phyloP scores from a whole-genome alignment of 2,329 filamentous ascomycete genomes.

The Incumbomyces lentus region DNA sequence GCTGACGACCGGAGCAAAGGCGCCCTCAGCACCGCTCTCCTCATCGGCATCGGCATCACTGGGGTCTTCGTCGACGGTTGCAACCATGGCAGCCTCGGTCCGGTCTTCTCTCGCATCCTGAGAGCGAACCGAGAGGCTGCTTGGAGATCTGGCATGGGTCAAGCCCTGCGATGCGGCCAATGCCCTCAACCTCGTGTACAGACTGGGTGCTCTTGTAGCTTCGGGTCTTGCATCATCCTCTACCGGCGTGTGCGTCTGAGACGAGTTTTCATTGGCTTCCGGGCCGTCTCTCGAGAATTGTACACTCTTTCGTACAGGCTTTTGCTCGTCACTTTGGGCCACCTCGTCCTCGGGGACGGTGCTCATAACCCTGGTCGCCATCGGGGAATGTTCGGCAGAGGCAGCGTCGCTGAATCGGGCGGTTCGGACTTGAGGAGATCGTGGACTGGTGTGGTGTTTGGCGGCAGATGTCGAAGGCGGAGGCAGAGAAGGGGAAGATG shows the following conservation, averaged over 20 bases:
- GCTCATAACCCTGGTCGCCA: slow-evolving; percentile 1
- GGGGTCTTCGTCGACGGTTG: slow-evolving; percentile 47
- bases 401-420: slow-evolving; percentile 1
- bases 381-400: slow-evolving; percentile 3
- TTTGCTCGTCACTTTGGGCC: not conserved
- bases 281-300: slow-evolving; percentile 58
- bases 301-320: slow-evolving; percentile 44
- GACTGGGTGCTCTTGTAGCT: slow-evolving; percentile 52
- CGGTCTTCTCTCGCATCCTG: slow-evolving; percentile 36
- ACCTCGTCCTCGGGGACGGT: slow-evolving; percentile 7
- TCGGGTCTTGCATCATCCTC: slow-evolving; percentile 43
- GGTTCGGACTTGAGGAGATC: not conserved
- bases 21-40: slow-evolving; percentile 72
- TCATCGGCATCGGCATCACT: slow-evolving; percentile 72
- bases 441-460: not conserved
- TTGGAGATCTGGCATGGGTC: slow-evolving; percentile 41
- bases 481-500: no score
- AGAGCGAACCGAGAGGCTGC: slow-evolving; percentile 34
- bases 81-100: slow-evolving; percentile 41
- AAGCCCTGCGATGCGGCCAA: slow-evolving; percentile 49
- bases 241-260: slow-evolving; percentile 48
- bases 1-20: slow-evolving; percentile 36
- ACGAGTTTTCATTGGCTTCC: slow-evolving; percentile 38
- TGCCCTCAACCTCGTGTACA: slow-evolving; percentile 71
- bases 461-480: not conserved